These are phyloP conservation scores for Acrocalymma vagum DNA, from an alignment of 2,329 filamentous ascomycete genomes.

Conservation along the genomic window DNA sequence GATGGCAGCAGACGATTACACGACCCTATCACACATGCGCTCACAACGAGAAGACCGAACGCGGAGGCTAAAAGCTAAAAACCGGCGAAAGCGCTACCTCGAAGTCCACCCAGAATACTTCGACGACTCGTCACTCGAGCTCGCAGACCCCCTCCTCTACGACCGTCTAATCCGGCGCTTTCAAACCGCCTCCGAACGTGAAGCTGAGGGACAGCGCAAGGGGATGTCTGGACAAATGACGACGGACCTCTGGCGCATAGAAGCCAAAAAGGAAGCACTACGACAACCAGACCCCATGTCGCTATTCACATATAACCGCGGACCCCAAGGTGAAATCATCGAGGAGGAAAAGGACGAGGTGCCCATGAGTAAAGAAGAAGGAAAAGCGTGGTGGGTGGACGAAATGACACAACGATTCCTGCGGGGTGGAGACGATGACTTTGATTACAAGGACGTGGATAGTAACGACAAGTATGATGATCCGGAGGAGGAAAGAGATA, in stretches of 20 bases:
- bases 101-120: slow-evolving; percentile 78
- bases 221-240: slow-evolving; percentile 83
- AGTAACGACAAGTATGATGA: slow-evolving; percentile 76
- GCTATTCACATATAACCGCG: slow-evolving; percentile 60
- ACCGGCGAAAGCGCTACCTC: slow-evolving; percentile 80
- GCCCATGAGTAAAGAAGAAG: slow-evolving; percentile 70
- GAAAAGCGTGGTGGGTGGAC: slow-evolving; percentile 72
- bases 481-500: slow-evolving; percentile 66
- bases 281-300: slow-evolving; percentile 61
- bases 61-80: slow-evolving; percentile 67
- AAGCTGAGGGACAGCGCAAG: slow-evolving; percentile 75
- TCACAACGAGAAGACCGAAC: slow-evolving; percentile 29
- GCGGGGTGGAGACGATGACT: slow-evolving; percentile 76
- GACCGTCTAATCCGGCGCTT: slow-evolving; percentile 81
- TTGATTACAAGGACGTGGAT: slow-evolving; percentile 79
- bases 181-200: slow-evolving; percentile 76
- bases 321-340: slow-evolving; percentile 63
- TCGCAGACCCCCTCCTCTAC: slow-evolving; percentile 80
- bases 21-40: slow-evolving; percentile 6
- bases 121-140: slow-evolving; percentile 64
- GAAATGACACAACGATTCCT: slow-evolving; percentile 80
- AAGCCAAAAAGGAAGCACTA: slow-evolving; percentile 75
- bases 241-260: slow-evolving; percentile 77
- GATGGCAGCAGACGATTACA: slow-evolving; percentile 23
- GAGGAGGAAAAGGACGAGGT: slow-evolving; percentile 66